Evolutionary conservation across 2,329 filamentous ascomycete species (phyloP).

Genomic region (Ophiostoma tasmaniense): DNA sequence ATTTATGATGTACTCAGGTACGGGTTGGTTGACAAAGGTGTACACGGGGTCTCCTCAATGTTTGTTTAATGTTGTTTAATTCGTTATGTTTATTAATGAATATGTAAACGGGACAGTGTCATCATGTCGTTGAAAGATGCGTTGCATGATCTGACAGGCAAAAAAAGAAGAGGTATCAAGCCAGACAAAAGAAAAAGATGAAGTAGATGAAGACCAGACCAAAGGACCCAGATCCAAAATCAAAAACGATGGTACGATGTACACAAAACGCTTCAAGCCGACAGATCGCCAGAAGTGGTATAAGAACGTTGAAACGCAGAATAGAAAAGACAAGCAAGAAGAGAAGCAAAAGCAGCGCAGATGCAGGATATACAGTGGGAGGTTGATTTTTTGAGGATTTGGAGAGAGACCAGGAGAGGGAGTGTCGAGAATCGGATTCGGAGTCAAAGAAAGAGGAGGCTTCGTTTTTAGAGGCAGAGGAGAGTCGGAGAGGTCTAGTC

Average conservation of each 20-base stretch:
- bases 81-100: neutral
- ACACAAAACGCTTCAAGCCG: neutral
- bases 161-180: constrained; percentile 1
- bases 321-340: constrained; percentile 7
- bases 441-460: neutral
- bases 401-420: neutral
- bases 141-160: neutral
- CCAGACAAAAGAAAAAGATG: neutral
- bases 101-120: neutral
- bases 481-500: neutral
- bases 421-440: neutral
- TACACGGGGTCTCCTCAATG: too few relatives aligned
- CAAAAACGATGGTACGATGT: neutral
- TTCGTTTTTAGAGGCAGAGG: neutral
- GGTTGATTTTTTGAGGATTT: neutral
- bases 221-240: neutral
- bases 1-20: too few relatives aligned
- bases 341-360: neutral
- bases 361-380: neutral
- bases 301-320: constrained; percentile 1
- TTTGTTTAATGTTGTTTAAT: neutral
- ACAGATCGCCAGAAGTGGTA: neutral
- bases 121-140: neutral
- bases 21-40: too few relatives aligned
- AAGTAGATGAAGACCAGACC: neutral